Base-by-base conservation (phyloP, 1,284 basidiomycete species). In the Pulveroboletus sp. region DNA sequence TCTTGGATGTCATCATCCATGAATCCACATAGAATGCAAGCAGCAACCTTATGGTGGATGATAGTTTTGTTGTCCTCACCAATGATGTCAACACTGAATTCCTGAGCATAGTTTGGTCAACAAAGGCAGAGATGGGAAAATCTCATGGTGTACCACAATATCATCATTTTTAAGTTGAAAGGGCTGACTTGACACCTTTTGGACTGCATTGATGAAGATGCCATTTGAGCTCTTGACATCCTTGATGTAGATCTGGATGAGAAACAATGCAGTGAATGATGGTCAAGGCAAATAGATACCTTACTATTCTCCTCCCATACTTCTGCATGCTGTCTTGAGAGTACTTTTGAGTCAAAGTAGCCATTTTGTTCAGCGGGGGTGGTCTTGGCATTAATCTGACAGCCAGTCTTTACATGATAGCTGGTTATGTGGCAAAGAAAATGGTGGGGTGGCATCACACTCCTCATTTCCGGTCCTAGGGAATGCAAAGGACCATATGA, bases 11-110 rank as follows among this genome's bases (percentile, higher is more conserved):
- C 96, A 57, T 95, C 92, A 39, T 93, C 87, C 0, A 81, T 86
- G 67, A 96, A 87, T 11, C 97, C 87, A 63, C 96, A 92, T 58
- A 94, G 86, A 33, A 95, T 94, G 43, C 93, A 92, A 15, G 95
- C 94, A 0, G 96, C 93, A 39, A 99, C 97, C 73, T 98, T 98
- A 79, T 98, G 96, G 75, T 99, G 96, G 47, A 99, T 89, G 61
- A 98, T 95, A 0, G 94, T 95, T 76, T 95, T 94, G 81, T 97
- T 98, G 78, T 99, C 97, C 70, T 99, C 96, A 59, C 94, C 94
- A 55, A 98, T 92, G 61, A 99, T 99, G 77, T 99, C 97, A 72
- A 99, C 99, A 59, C 96, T 96, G 71, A 98, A 98, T 85, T 98
- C 96, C 92, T 94, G 67, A 3, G 24, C 5, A 35, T 1, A 24